Evolutionary conservation across 768 basidiomycete species (phyloP).

Genomic region (Collybia sordida): DNA sequence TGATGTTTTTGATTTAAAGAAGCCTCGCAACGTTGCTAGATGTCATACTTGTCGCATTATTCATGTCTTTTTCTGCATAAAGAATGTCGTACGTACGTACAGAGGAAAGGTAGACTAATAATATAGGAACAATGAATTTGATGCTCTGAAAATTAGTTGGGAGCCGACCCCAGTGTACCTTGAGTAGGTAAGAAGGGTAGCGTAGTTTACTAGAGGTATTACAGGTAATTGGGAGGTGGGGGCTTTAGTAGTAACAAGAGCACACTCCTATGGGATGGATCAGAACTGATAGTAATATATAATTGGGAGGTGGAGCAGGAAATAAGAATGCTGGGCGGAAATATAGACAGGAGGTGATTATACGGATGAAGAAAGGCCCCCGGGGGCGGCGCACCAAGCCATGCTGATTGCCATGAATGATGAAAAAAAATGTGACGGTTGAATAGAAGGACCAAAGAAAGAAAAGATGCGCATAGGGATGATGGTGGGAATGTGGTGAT

Average conservation of each 20-base stretch:
- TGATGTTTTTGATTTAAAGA: neutral
- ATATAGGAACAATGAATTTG: constrained; percentile 14
- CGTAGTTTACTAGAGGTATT: constrained; percentile 30
- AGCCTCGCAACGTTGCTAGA: neutral
- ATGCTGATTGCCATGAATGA: constrained; percentile 18
- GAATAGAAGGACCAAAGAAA: constrained; percentile 8
- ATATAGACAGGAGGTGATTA: constrained; percentile 22
- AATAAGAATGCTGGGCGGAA: constrained; percentile 22
- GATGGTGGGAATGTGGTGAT: constrained; percentile 10
- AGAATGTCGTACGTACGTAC: constrained; percentile 15
- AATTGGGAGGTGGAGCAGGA: constrained; percentile 14
- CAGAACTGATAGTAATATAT: constrained; percentile 16
- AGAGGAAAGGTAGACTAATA: constrained; percentile 13
- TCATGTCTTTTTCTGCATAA: constrained; percentile 4
- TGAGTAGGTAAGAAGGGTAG: constrained; percentile 12
- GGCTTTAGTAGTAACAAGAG: constrained; percentile 17
- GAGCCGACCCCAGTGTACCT: constrained; percentile 20
- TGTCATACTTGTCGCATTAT: neutral
- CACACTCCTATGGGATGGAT: constrained; percentile 4
- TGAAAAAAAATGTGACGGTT: constrained; percentile 8
- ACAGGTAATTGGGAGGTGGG: constrained; percentile 23
- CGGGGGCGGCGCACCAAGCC: constrained; percentile 25
- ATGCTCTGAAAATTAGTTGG: constrained; percentile 18
- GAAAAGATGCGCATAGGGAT: constrained; percentile 19
- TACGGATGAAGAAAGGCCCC: constrained; percentile 20